phyloP scores from a whole-genome alignment of 23 red algal species.

The Gracilaria caudata region DNA sequence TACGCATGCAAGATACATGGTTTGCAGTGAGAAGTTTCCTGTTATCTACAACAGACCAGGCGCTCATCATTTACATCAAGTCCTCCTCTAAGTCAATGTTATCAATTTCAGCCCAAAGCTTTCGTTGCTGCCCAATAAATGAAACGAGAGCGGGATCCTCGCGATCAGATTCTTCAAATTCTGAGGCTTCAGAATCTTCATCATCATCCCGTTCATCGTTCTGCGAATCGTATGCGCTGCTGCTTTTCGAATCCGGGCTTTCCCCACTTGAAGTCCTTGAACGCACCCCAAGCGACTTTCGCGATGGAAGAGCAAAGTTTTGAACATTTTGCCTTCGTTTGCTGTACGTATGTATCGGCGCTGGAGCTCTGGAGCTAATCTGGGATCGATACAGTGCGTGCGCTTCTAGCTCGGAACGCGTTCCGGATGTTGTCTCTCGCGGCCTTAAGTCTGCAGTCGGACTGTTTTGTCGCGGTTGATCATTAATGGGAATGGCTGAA shows the following conservation, averaged over 20 bases:
- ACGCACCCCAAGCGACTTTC: constrained; percentile 19
- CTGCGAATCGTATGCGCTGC: background rate
- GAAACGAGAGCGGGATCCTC: constrained; percentile 6
- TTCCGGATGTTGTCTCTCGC: background rate
- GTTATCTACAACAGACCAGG: too few species aligned
- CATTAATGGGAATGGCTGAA: background rate
- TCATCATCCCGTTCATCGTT: constrained; percentile 12
- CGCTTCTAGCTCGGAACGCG: background rate
- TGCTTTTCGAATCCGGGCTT: background rate
- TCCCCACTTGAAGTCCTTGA: constrained; percentile 19
- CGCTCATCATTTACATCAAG: background rate
- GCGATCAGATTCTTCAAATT: constrained; percentile 23
- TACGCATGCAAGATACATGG: background rate
- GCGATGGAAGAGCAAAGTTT: constrained; percentile 10
- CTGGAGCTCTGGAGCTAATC: background rate
- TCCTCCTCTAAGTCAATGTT: constrained; percentile 43
- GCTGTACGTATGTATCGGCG: constrained; percentile 23
- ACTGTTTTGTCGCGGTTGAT: background rate
- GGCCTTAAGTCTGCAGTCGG: background rate
- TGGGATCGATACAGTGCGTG: background rate
- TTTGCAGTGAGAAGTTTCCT: too few species aligned
- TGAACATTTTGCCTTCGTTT: constrained; percentile 29
- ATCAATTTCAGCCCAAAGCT: constrained; percentile 56
- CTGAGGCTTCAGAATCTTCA: constrained; percentile 28
- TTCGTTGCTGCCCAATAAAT: constrained; percentile 37